A percentile compares a stretch with the other conserved stretches of the same genome.
Evolutionary conservation across 352 stramenopile genomes (phyloP).

Genomic region (Pilasporangium apinafurcum): DNA sequence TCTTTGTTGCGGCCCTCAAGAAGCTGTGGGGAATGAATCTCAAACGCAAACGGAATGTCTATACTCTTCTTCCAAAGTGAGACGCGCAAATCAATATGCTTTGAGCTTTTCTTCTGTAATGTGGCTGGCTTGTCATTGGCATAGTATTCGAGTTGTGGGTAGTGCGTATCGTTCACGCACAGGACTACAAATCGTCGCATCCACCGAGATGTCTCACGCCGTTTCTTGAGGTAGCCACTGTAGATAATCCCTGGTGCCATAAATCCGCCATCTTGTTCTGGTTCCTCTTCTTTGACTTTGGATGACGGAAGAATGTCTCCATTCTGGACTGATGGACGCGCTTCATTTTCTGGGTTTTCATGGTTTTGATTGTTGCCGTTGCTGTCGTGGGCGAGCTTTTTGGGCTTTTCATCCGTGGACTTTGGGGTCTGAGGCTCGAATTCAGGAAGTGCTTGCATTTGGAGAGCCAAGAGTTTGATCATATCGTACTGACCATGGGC

Average conservation of each 20-base stretch:
- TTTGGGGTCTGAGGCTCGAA: conserved; percentile 2
- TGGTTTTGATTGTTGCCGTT: conserved; percentile 4
- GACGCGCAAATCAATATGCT: conserved; percentile 50
- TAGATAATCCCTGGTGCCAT: conserved; percentile 15
- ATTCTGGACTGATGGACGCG: too few species aligned
- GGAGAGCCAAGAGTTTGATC: conserved; percentile 53
- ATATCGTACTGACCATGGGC: conserved; percentile 61
- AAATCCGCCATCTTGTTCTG: conserved; percentile 6
- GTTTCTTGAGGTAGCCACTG: conserved; percentile 63
- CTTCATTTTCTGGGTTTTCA: neutral
- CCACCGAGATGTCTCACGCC: conserved; percentile 75
- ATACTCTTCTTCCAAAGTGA: conserved; percentile 79
- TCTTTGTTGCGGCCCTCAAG: conserved; percentile 80
- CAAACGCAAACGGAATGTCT: conserved; percentile 78
- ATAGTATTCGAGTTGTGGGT: conserved; percentile 62
- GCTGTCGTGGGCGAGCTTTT: neutral
- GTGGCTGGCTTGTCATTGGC: conserved; percentile 43
- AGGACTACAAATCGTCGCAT: conserved; percentile 75
- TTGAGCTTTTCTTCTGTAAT: conserved; percentile 26
- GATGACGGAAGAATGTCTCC: too few species aligned
- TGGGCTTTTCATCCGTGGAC: neutral
- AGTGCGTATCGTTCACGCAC: conserved; percentile 18
- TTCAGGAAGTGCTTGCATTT: conserved; percentile 2
- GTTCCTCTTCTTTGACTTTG: conserved; percentile 8
- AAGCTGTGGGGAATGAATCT: conserved; percentile 87